A percentile compares a stretch with the other conserved stretches of the same genome.
phyloP scores from a whole-genome alignment of 1,139 yeast species.

The Candida sojae region DNA sequence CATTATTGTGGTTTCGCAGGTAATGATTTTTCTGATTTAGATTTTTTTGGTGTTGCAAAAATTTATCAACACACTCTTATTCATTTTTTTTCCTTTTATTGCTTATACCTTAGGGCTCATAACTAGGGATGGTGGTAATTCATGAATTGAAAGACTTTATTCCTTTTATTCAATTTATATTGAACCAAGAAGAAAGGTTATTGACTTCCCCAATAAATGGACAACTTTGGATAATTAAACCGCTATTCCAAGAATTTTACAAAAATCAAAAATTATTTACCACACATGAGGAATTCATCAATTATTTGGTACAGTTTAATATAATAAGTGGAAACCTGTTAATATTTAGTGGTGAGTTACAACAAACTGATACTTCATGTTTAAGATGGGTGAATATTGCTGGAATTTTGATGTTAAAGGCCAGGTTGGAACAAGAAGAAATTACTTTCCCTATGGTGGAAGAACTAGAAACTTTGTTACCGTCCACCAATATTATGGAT shows the following conservation, averaged over 20 bases:
- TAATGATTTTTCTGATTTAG: no score
- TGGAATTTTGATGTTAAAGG: slow-evolving; percentile 19
- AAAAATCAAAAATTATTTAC: neutral
- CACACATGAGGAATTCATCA: slow-evolving; percentile 15
- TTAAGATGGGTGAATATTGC: slow-evolving; percentile 21
- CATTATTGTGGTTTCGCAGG: no score
- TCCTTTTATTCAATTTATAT: slow-evolving; percentile 18
- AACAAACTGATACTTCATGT: slow-evolving; percentile 9
- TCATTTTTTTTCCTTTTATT: neutral
- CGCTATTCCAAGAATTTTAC: slow-evolving; percentile 14
- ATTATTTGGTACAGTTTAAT: slow-evolving; percentile 23
- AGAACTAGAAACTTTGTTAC: neutral
- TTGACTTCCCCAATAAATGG: slow-evolving; percentile 22
- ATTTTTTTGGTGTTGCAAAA: neutral
- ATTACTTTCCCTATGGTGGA: neutral
- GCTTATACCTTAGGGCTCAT: neutral
- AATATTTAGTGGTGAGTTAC: slow-evolving; percentile 12
- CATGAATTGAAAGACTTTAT: slow-evolving; percentile 13
- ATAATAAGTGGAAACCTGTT: slow-evolving; percentile 24
- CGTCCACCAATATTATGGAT: slow-evolving; percentile 11
- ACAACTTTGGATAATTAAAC: slow-evolving; percentile 19
- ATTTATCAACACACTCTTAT: neutral
- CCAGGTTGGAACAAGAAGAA: slow-evolving; percentile 14
- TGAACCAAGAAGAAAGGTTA: slow-evolving; percentile 14
- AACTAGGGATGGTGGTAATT: slow-evolving; percentile 5